Evolutionary conservation across 495 filamentous ascomycete genomes (phyloP).

Genomic region (Daldinia childiae): DNA sequence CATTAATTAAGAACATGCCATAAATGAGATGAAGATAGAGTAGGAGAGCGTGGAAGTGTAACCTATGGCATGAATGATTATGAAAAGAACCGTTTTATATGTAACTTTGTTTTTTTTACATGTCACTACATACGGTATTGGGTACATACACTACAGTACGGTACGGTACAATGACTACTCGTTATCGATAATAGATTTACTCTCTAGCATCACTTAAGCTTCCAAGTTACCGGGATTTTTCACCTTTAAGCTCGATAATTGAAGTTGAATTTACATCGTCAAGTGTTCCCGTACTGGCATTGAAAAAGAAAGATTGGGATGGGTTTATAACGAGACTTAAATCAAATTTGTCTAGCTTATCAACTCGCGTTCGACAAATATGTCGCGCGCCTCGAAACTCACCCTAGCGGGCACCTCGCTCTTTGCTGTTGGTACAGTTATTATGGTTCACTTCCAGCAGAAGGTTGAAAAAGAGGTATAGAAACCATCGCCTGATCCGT

Average conservation of each 20-base stretch:
- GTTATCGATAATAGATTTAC: slow-evolving; percentile 29
- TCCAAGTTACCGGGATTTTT: background rate
- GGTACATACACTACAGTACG: slow-evolving; percentile 9
- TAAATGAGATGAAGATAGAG: too few species aligned
- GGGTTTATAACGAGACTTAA: background rate
- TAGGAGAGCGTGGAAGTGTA: too few species aligned
- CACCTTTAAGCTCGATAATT: background rate
- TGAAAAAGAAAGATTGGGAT: background rate
- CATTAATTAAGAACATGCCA: too few species aligned
- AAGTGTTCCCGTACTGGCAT: background rate
- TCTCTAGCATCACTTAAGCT: slow-evolving; percentile 18
- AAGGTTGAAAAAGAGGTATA: slow-evolving; percentile 84
- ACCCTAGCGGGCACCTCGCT: slow-evolving; percentile 82
- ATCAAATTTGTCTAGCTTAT: background rate
- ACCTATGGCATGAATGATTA: too few species aligned
- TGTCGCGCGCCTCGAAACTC: slow-evolving; percentile 90
- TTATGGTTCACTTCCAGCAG: slow-evolving; percentile 90
- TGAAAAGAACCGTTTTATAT: too few species aligned
- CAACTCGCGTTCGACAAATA: slow-evolving; percentile 47
- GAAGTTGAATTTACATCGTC: too few species aligned
- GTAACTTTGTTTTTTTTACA: too few species aligned
- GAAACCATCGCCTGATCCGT: background rate
- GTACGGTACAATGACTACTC: background rate
- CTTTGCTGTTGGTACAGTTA: slow-evolving; percentile 77
- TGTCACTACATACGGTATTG: too few species aligned